phyloP scores from a whole-genome alignment of 2,329 filamentous ascomycete species.

The Diplodia scrobiculata region DNA sequence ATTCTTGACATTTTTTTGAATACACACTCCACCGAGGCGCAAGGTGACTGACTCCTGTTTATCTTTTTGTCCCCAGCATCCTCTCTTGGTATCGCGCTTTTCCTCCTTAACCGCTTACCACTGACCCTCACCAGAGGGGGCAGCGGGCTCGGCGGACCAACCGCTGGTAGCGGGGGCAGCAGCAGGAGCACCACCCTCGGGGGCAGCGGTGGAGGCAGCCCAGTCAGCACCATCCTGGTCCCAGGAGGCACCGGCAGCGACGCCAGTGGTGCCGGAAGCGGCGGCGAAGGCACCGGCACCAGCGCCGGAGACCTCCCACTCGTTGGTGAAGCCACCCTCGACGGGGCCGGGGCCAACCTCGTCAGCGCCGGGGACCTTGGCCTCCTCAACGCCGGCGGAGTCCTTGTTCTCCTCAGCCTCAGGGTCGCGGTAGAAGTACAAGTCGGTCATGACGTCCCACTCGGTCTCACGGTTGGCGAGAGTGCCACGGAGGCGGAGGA shows the following conservation, averaged over 20 bases:
- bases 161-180: slow-evolving; percentile 50
- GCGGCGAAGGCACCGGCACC: slow-evolving; percentile 68
- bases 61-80: slow-evolving; percentile 23
- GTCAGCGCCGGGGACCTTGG: slow-evolving; percentile 79
- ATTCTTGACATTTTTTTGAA: slow-evolving; percentile 29
- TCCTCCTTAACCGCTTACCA: slow-evolving; percentile 48
- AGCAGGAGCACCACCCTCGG: slow-evolving; percentile 52
- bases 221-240: slow-evolving; percentile 69
- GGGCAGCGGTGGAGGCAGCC: slow-evolving; percentile 60
- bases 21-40: slow-evolving; percentile 29
- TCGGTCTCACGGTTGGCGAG: slow-evolving; percentile 93
- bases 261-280: slow-evolving; percentile 58
- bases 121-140: slow-evolving; percentile 41
- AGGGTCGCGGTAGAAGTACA: slow-evolving; percentile 99
- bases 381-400: slow-evolving; percentile 74
- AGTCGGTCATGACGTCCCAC: slow-evolving; percentile 99
- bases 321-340: slow-evolving; percentile 75
- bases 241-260: slow-evolving; percentile 64
- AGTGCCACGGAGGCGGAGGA: slow-evolving; percentile 96
- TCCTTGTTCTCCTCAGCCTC: slow-evolving; percentile 99
- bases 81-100: slow-evolving; percentile 27
- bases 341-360: slow-evolving; percentile 79
- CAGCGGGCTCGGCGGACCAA: slow-evolving; percentile 50
- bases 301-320: slow-evolving; percentile 80
- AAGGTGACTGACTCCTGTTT: slow-evolving; percentile 23